Evolutionary conservation across 306 rosid species (phyloP), one percentile per base, ranked within the genome.

Genomic region (Rubus idaeus): DNA sequence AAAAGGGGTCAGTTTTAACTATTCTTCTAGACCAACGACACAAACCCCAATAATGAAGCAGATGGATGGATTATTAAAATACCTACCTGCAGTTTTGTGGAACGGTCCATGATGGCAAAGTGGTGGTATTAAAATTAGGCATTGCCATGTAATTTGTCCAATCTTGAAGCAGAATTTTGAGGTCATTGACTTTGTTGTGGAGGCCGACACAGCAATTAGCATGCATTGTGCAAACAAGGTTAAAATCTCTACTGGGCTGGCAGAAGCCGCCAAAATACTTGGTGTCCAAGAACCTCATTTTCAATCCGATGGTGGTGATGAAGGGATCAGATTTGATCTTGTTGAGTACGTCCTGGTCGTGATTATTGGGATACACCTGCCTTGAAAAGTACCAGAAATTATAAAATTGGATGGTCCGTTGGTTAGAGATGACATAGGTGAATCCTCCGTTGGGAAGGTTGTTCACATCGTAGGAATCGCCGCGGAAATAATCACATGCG

Each of bases 161-260:
- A 79, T 89, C 96, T 14, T 86, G 55, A n/a, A 94, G 96, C 87
- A 94, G 73, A 75, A 84, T 77, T 40, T 47, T 79, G 11, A 94
- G 98, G 81, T 92, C 98, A 71, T 79, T 57, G 78, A 94, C 74
- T 55, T 94, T 94, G 76, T 88, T 94, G 0, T 86, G 75, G 5
- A 87, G 82, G 49, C 98, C 98, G 41, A 88, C 64, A 74, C 98
- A 94, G 44, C 98, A 94, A 79, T 94, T 94, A 5, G 97, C 98
- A 74, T 94, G 98, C 97, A 92, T 83, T 5, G 98, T 94, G 47
- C 79, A 74, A 9, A 84, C 95, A 35, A 39, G 11, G 87, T 73
- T 81, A 0, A 94, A 57, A 63, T 92, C 84, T 41, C 35, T 47
- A 52, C 89, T 79, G 2, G 81, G 18, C 44, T 90, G 75, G 68